A percentile compares a stretch with the other conserved stretches of the same genome.
These are phyloP conservation scores for Sporobolomyces pararoseus DNA, from an alignment of 768 basidiomycete species.

Conservation along the genomic window DNA sequence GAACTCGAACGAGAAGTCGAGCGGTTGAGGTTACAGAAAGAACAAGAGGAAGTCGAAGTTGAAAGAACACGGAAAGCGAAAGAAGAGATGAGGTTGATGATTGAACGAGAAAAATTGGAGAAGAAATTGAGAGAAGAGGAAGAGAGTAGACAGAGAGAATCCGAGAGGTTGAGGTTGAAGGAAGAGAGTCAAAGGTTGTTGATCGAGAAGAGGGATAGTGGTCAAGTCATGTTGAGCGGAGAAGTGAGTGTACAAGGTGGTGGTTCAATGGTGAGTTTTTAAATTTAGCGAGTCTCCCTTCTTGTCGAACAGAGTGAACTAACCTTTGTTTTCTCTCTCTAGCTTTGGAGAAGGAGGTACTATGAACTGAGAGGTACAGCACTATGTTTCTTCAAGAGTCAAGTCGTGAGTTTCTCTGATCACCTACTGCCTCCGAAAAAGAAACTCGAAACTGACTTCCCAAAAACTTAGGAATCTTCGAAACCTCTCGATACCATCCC, in stretches of 20 bases:
- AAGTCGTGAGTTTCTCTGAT: conserved; percentile 8
- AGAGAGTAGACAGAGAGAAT: neutral
- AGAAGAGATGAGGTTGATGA: conserved; percentile 32
- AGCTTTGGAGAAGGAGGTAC: conserved; percentile 35
- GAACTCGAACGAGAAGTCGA: neutral
- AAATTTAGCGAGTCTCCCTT: neutral
- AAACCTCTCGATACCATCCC: conserved; percentile 11
- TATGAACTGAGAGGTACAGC: neutral
- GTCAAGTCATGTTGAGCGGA: conserved; percentile 29
- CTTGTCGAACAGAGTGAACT: too few species aligned
- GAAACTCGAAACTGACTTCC: too few species aligned
- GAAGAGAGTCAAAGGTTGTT: neutral
- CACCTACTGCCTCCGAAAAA: too few species aligned
- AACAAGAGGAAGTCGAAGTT: neutral
- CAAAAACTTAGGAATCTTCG: conserved; percentile 21
- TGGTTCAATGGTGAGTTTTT: conserved; percentile 18
- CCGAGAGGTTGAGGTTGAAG: neutral
- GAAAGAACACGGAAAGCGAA: conserved; percentile 17
- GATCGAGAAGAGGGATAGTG: neutral
- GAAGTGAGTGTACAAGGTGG: conserved; percentile 31
- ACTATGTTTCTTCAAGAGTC: conserved; percentile 25
- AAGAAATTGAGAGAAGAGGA: conserved; percentile 24
- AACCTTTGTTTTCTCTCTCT: too few species aligned
- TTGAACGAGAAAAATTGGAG: conserved; percentile 23
- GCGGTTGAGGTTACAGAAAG: neutral